Base-by-base conservation (phyloP, 1,284 basidiomycete species). In the Thelephora terrestris region DNA sequence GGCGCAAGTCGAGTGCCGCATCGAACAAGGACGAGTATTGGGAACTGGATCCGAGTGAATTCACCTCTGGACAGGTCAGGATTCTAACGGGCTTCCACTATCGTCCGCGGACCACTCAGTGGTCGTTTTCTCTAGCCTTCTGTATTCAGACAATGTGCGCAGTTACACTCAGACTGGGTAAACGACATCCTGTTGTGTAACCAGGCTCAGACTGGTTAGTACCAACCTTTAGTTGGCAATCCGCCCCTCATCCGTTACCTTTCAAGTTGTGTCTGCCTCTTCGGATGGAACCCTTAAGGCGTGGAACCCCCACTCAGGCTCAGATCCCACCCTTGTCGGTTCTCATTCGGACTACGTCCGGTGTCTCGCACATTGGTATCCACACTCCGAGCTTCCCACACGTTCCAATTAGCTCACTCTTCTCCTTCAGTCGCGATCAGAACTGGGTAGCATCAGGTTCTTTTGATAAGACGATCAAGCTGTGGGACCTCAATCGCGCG, bases 141-240 rank as follows among this genome's bases (percentile, higher is more conserved):
- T 50, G 68, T 71, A 43, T 94, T 93, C 61, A 76, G 92, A 43
- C 90, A 94, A 64, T 84, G 80, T 50, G 80, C 83, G 4, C 91
- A 95, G 63, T 78, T 80, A 9, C 91, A 95, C 61, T 82, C 85
- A 0, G 93, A 98, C 67, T 99, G 95, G 96, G 82, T 98, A 43
- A 98, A 97, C 64, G 95, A 98, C 59, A 81, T 99, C 50, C 62
- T 94, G 6, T 75, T 99, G 12, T 94, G 90, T 68, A 95, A 97
- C 61, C 74, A 83, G 54, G 93, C 97, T 57, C 92, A 95, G 63
- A 97, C 91, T 2, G 70, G 87, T 86, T 48, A 48, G 74, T 61
- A 7, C 21, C 6, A 32, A 32, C 29, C 29, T 32, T 32, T 12
- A 6, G 9, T 12, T 42, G 39, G 18, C 39, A 21, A 10, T 23